Conservation (phyloP, 2,329 filamentous ascomycete genomes). For the Ophiosphaerella narmari region DNA sequence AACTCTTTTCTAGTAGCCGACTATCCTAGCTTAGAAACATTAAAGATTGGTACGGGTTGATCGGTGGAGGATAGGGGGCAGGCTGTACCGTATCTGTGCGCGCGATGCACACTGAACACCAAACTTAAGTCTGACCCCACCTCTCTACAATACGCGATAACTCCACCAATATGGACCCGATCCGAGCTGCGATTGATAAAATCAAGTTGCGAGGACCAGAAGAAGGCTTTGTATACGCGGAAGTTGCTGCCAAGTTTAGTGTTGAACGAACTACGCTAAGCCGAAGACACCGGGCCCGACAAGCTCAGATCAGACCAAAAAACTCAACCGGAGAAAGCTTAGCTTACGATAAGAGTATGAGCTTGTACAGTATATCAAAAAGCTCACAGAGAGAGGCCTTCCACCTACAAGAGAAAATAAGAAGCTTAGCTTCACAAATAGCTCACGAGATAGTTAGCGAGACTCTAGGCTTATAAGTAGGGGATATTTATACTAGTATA, state of each 20-base stretch:
- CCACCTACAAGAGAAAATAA: not conserved
- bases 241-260: conserved; percentile 6
- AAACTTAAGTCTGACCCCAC: not conserved
- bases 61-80: too few relatives aligned
- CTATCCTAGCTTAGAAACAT: too few relatives aligned
- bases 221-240: conserved; percentile 5
- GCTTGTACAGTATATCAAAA: conserved; percentile 19
- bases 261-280: conserved; percentile 6
- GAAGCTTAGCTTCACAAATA: not conserved
- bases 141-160: conserved; percentile 1
- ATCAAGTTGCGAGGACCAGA: conserved; percentile 6
- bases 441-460: not conserved
- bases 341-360: conserved; percentile 4
- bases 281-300: not conserved
- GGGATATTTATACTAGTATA: too few relatives aligned
- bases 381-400: conserved; percentile 6
- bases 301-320: not conserved
- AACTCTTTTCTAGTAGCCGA: too few relatives aligned
- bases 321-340: not conserved
- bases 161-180: conserved; percentile 11
- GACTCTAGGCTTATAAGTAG: too few relatives aligned
- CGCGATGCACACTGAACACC: not conserved
- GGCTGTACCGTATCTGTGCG: conserved; percentile 1
- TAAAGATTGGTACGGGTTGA: too few relatives aligned
- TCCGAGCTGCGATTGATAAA: conserved; percentile 8